phyloP scores from a whole-genome alignment of 805 yeast species.

The Saccharomycopsis malanga region DNA sequence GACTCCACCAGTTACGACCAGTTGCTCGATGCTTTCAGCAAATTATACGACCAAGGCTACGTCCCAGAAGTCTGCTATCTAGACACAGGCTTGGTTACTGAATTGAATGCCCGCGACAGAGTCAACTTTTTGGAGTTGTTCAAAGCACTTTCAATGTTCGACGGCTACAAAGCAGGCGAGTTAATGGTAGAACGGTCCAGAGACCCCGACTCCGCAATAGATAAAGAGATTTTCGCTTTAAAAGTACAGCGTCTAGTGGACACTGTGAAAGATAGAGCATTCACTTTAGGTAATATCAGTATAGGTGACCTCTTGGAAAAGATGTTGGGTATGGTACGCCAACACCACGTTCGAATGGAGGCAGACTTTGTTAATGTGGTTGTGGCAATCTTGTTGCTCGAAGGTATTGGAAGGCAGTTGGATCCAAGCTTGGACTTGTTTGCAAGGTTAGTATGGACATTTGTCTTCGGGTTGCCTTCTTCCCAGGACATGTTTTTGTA shows the following conservation, averaged over 20 bases:
- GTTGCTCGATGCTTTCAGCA: constrained; percentile 41
- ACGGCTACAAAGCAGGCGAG: constrained; percentile 92
- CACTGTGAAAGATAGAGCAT: constrained; percentile 77
- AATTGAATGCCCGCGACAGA: constrained; percentile 68
- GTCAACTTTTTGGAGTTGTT: constrained; percentile 84
- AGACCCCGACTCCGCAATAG: constrained; percentile 87
- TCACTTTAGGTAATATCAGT: constrained; percentile 84
- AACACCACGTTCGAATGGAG: constrained; percentile 95
- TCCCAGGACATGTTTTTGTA: constrained; percentile 11
- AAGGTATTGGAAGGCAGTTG: constrained; percentile 91
- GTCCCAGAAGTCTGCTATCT: constrained; percentile 83
- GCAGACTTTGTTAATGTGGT: constrained; percentile 93
- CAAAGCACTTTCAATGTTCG: constrained; percentile 81
- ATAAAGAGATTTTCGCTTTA: constrained; percentile 77
- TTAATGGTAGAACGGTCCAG: constrained; percentile 91
- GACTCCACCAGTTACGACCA: constrained; percentile 25
- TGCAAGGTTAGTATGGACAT: constrained; percentile 76
- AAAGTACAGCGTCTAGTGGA: constrained; percentile 80
- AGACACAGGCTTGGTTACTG: constrained; percentile 92
- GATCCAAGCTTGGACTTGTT: constrained; percentile 91
- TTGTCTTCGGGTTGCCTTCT: constrained; percentile 31
- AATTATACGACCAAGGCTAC: constrained; percentile 50
- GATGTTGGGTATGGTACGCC: constrained; percentile 84
- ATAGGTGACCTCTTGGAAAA: constrained; percentile 86
- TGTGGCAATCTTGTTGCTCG: constrained; percentile 84